phyloP scores from a whole-genome alignment of 495 filamentous ascomycete species.

The Hypoxylon fragiforme region DNA sequence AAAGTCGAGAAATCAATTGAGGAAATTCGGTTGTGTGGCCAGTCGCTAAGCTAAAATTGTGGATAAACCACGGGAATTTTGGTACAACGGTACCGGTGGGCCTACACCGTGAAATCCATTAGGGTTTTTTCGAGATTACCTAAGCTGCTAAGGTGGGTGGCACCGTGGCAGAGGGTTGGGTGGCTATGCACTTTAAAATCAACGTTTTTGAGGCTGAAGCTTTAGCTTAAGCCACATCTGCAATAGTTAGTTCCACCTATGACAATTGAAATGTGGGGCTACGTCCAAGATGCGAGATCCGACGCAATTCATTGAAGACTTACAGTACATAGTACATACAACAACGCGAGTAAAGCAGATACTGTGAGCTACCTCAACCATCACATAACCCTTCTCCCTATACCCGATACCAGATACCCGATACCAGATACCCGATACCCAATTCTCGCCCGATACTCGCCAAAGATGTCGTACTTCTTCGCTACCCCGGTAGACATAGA shows the following conservation, averaged over 20 bases:
- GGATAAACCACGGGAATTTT: slow-evolving; percentile 17
- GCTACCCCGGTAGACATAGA: slow-evolving; percentile 98
- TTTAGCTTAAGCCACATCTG: slow-evolving; percentile 25
- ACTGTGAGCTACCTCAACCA: too few species aligned
- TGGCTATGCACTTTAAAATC: too few species aligned
- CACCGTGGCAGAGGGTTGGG: too few species aligned
- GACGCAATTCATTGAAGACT: slow-evolving; percentile 13
- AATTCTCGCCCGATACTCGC: slow-evolving; percentile 2
- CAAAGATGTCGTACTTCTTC: slow-evolving; percentile 95
- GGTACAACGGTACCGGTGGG: slow-evolving; percentile 32
- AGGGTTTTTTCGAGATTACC: too few species aligned
- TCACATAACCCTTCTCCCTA: slow-evolving; percentile 5
- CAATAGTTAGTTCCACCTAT: not conserved
- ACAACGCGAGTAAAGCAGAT: not conserved
- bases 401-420: slow-evolving; percentile 13
- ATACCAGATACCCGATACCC: too few species aligned
- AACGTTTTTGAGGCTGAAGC: slow-evolving; percentile 15
- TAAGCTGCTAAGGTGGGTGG: too few species aligned
- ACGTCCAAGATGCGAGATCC: not conserved
- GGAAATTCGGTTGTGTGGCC: slow-evolving; percentile 41
- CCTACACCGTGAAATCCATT: slow-evolving; percentile 7
- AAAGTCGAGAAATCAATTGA: slow-evolving; percentile 39
- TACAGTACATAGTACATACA: slow-evolving; percentile 6
- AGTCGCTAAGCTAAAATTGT: slow-evolving; percentile 37
- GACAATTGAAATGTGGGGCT: slow-evolving; percentile 21